Conservation (phyloP, 2,329 filamentous ascomycete genomes). For the Sporothrix luriei region DNA sequence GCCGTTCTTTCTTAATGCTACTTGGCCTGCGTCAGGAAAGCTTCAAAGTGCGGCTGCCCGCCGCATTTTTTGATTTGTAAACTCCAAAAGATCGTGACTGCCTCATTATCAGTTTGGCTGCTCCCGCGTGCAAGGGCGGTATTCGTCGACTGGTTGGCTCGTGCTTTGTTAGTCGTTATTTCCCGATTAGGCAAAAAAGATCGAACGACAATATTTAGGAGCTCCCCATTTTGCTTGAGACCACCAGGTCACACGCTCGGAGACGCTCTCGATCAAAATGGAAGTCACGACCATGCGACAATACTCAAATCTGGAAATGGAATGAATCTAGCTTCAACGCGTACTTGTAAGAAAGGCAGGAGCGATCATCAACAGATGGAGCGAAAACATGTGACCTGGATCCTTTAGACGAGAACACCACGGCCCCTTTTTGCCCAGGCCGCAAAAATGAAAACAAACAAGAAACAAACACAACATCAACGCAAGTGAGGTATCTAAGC, state of each 20-base stretch:
- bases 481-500: background rate
- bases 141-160: constrained; percentile 14
- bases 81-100: background rate
- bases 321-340: background rate
- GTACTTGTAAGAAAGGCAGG: background rate
- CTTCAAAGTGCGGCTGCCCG: constrained; percentile 15
- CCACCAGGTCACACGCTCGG: background rate
- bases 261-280: background rate
- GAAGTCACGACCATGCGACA: constrained; percentile 7
- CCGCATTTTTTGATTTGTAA: background rate
- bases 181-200: constrained; percentile 32
- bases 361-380: background rate
- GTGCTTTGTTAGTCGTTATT: constrained; percentile 28
- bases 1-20: constrained; percentile 1
- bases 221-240: background rate
- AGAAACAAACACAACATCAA: background rate
- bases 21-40: constrained; percentile 4
- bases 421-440: constrained; percentile 3
- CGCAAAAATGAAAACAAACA: background rate
- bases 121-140: constrained; percentile 2
- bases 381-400: constrained; percentile 3
- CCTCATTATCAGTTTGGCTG: background rate
- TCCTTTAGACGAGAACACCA: background rate
- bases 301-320: background rate
- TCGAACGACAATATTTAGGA: constrained; percentile 19